Conservation (phyloP, 495 filamentous ascomycete genomes). For the Sabuloglossum arenarium region DNA sequence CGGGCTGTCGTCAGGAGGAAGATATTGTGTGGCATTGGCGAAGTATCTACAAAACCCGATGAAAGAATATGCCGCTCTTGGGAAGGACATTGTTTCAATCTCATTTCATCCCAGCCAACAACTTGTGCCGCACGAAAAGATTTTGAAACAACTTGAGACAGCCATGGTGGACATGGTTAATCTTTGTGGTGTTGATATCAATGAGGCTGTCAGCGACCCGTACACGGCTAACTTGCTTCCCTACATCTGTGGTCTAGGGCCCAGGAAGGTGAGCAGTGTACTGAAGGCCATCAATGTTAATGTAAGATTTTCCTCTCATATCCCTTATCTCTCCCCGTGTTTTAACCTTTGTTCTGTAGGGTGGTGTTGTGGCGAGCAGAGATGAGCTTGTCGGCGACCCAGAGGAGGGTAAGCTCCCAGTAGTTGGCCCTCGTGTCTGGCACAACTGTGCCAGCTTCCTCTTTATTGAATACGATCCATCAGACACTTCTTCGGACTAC, state of each 20-base stretch:
- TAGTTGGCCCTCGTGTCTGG: slow-evolving; percentile 79
- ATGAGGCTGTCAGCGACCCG: slow-evolving; percentile 60
- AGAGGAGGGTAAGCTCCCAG: slow-evolving; percentile 49
- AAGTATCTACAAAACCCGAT: slow-evolving; percentile 85
- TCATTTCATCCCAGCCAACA: slow-evolving; percentile 78
- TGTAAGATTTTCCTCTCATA: slow-evolving; percentile 5
- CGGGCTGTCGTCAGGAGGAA: slow-evolving; percentile 45
- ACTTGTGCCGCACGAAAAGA: slow-evolving; percentile 65
- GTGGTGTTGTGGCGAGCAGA: slow-evolving; percentile 59
- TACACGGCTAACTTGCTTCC: slow-evolving; percentile 74
- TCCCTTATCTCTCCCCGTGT: neutral
- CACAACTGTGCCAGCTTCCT: slow-evolving; percentile 93
- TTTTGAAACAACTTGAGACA: slow-evolving; percentile 69
- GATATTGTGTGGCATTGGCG: slow-evolving; percentile 76
- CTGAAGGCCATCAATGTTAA: slow-evolving; percentile 80
- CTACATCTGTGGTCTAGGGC: slow-evolving; percentile 84
- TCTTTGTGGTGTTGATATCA: slow-evolving; percentile 81
- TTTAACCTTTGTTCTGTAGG: slow-evolving; percentile 14
- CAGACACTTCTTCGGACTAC: slow-evolving; percentile 63
- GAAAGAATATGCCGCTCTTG: slow-evolving; percentile 84
- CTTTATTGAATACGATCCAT: slow-evolving; percentile 64
- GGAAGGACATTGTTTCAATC: slow-evolving; percentile 69
- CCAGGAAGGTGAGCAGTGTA: slow-evolving; percentile 68
- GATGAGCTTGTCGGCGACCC: slow-evolving; percentile 74
- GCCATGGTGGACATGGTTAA: slow-evolving; percentile 98